These are phyloP conservation scores for Malus hybrid DNA, from an alignment of 331 rosid species.

Conservation along the genomic window DNA sequence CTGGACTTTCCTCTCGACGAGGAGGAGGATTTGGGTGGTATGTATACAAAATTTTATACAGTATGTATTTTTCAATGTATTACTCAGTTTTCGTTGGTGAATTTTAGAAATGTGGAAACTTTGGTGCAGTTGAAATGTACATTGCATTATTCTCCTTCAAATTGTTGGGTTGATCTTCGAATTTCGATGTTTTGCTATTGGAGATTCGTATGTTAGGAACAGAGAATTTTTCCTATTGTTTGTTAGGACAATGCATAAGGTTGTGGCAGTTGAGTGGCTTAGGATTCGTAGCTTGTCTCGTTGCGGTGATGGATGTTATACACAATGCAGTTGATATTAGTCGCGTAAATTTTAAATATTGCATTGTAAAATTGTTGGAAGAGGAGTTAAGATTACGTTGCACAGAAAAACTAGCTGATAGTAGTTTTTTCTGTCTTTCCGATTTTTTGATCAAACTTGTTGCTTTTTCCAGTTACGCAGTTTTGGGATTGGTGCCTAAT, in stretches of 20 bases:
- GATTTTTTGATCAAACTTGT: neutral
- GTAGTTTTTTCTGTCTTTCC: neutral
- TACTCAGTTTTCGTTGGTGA: neutral
- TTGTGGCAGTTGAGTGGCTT: too few relatives aligned
- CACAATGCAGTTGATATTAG: neutral
- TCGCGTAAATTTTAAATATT: neutral
- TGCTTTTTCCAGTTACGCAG: neutral
- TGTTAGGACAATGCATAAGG: neutral
- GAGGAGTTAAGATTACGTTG: neutral
- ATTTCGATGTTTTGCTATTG: neutral
- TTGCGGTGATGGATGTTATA: neutral
- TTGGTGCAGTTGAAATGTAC: neutral
- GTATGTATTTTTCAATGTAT: neutral
- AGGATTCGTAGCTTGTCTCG: too few relatives aligned
- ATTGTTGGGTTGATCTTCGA: neutral
- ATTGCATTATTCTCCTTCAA: neutral
- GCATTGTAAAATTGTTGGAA: neutral
- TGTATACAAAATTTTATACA: neutral
- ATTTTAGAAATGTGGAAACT: neutral
- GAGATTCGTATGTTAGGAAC: neutral
- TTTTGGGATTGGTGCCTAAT: conserved; percentile 9
- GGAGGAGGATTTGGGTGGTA: conserved; percentile 80
- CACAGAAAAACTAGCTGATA: neutral
- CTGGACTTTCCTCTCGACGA: conserved; percentile 90
- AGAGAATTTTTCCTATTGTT: neutral